Evolutionary conservation across 2,329 filamentous ascomycete genomes (phyloP), one percentile per base, ranked within the genome.

Genomic region (Neofusicoccum laricinum): DNA sequence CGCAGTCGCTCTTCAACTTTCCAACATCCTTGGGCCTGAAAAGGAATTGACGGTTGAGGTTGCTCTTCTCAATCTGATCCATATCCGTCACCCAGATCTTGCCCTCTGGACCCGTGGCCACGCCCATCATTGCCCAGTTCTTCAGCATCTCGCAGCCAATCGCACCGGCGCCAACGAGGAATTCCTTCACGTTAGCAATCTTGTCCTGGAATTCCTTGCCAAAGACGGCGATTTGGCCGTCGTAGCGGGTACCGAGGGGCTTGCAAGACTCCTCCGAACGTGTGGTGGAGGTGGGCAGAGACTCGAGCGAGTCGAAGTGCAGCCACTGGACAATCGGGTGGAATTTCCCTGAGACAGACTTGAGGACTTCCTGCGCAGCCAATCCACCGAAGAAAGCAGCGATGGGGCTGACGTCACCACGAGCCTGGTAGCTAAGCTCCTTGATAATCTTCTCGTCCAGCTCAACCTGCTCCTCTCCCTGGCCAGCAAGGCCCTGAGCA

Each of bases 141-240:
- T 99, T 99, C 70, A 99, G 82, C 90, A 98, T 99, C 76, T 99
- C 95, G 74, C 95, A 99, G 50, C 95, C 95, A 76, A 99, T 99
- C 68, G 96, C 95, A 71, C 95, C 95, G 51, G 95, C 92, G 70
- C 95, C 95, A 65, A 99, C 95, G 63, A 99, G 84, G 82, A 99
- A 99, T 72, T 98, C 88, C 73, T 89, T 95, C 67, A 95, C 79
- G 72, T 97, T 96, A 66, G 90, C 86, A 69, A 99, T 86, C 83
- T 97, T 97, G 59, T 97, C 90, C 78, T 99, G 95, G 78, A 89
- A 99, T 68, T 97, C 91, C 71, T 86, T 90, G 67, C 95, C 95
- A 69, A 99, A 96, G 1, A 99, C 95, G 2, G 92, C 94, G 73
- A 99, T 96, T 75, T 99, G 95, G 2, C 95, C 95, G 77, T 99